Conservation (phyloP, 176 grass and related monocot genomes). For the Rhynchospora pubera region DNA sequence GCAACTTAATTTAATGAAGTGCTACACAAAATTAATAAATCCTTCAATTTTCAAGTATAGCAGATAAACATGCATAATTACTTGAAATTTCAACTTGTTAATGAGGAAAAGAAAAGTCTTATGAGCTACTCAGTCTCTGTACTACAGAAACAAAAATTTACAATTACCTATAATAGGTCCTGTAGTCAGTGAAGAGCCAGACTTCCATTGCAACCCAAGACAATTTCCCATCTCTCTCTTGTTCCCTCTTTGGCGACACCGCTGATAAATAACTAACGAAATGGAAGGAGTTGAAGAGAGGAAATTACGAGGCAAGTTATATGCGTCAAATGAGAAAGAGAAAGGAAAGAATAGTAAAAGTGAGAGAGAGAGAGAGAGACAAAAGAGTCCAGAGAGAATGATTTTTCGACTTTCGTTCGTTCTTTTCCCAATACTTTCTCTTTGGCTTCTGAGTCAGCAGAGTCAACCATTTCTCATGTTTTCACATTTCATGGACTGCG, state of each 20-base stretch:
- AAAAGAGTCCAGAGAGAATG: neutral
- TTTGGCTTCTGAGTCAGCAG: slow-evolving; percentile 15
- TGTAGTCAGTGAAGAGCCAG: neutral
- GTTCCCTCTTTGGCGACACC: neutral
- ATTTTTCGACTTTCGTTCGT: neutral
- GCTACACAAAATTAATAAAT: neutral
- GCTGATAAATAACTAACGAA: neutral
- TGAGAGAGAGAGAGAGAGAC: neutral
- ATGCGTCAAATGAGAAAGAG: neutral
- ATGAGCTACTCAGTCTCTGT: neutral
- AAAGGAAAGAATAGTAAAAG: slow-evolving; percentile 16
- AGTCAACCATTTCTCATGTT: slow-evolving; percentile 22
- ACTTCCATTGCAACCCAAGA: slow-evolving; percentile 12
- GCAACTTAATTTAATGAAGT: neutral
- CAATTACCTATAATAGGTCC: slow-evolving; percentile 11
- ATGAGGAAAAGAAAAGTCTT: neutral
- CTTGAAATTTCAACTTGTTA: neutral
- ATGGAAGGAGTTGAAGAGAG: slow-evolving; percentile 14
- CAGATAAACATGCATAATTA: neutral
- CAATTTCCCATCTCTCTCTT: slow-evolving; percentile 54
- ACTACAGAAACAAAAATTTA: neutral
- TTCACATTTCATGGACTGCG: neutral
- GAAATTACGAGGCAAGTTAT: neutral
- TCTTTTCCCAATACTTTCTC: slow-evolving; percentile 16
- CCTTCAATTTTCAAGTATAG: neutral